Evolutionary conservation across 768 basidiomycete genomes (phyloP), one percentile per base, ranked within the genome.

Genomic region (Russula compacta): DNA sequence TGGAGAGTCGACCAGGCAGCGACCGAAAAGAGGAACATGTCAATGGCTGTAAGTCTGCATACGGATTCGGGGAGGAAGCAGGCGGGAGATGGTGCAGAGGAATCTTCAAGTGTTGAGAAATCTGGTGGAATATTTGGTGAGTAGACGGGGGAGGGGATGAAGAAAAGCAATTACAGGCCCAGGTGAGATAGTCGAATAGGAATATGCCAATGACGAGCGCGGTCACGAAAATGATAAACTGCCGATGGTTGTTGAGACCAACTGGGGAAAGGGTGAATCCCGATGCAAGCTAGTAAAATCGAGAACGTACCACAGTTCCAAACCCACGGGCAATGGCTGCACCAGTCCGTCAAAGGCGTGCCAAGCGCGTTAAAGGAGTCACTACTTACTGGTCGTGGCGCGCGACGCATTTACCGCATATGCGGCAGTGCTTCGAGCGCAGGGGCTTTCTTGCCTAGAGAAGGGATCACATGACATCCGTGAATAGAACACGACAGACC

Each of bases 291-390:
- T 17, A 29, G n/a, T 14, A n/a, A 8, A 63, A 36, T 12, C 11
- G 61, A 24, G 14, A 36, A 73, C 87, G 32, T 70, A 92, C 92
- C 85, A 71, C 95, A 98, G 73, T 98, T 98, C 95, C 95, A 99
- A 15, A 98, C 86, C 97, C 97, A 99, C 1, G 95, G 97, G 67
- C 97, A 98, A 68, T 99, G 95, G 68, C 94, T 95, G 50, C 46
- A 49, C 33, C 49, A 33, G 19, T 2, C 51, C 38, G 10, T 47
- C 61, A 36, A n/a, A n/a, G 67, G 61, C 59, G 6, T 57, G 53
- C 56, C 9, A 14, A 42, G 24, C 6, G 47, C 38, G 58, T 7
- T 52, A 36, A 9, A 40, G 19, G 10, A 21, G 6, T 47, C 35
- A 21, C 6, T 2, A 77, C 90, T 70, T 71, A 97, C 93, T 99